phyloP scores from a whole-genome alignment of 2,329 filamentous ascomycete genomes.

The Lasiodiplodia citricola region DNA sequence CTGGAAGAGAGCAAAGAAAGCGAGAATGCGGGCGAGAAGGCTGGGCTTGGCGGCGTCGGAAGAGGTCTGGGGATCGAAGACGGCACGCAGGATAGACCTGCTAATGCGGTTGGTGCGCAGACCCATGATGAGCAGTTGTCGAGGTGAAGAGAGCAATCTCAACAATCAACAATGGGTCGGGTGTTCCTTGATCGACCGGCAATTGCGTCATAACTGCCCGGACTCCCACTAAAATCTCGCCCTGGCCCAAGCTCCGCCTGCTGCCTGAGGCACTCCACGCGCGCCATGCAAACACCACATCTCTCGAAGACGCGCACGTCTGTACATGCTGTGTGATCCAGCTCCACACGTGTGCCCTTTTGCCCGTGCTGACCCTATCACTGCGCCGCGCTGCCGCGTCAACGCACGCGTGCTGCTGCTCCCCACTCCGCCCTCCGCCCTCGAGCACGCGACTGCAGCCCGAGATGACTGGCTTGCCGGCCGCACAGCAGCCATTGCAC shows the following conservation, averaged over 20 bases:
- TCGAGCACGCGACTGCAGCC: constrained; percentile 17
- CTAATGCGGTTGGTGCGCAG: constrained; percentile 43
- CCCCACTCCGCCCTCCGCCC: neutral
- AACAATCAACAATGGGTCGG: neutral
- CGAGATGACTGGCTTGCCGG: constrained; percentile 9
- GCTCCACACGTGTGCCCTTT: neutral
- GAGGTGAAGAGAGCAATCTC: neutral
- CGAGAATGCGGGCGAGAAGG: constrained; percentile 52
- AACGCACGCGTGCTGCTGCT: neutral
- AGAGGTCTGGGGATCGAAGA: constrained; percentile 35
- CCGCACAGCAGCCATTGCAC: neutral
- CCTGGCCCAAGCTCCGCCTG: neutral
- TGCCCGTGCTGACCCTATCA: neutral
- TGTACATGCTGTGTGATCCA: neutral
- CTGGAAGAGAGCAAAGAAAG: constrained; percentile 61
- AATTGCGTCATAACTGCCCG: constrained; percentile 15
- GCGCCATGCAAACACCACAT: constrained; percentile 15
- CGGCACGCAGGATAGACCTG: constrained; percentile 44
- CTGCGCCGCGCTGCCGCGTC: neutral
- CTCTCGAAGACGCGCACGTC: neutral
- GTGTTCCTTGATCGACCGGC: constrained; percentile 1
- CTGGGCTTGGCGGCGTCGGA: constrained; percentile 31
- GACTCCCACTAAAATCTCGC: neutral
- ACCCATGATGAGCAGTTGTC: constrained; percentile 36
- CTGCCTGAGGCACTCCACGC: neutral